Conservation (phyloP, 768 basidiomycete genomes). For the Rhodotorula babjevae region DNA sequence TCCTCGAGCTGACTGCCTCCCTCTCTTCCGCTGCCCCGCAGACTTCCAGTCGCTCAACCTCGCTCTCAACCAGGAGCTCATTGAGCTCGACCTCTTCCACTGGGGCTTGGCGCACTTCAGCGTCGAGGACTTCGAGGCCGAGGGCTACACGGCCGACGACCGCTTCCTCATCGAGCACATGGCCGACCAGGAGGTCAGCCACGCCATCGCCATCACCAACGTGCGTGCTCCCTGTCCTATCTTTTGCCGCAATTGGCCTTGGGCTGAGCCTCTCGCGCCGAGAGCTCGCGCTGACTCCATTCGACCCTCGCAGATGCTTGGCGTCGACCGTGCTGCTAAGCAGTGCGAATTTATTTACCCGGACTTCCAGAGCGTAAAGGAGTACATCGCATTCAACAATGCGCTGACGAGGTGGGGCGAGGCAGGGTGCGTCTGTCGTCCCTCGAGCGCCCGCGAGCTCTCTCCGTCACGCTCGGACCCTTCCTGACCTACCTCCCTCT, state of each 20-base stretch:
- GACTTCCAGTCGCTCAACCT: conserved; percentile 52
- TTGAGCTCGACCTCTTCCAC: conserved; percentile 57
- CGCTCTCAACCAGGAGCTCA: conserved; percentile 61
- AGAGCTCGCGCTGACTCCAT: conserved; percentile 17
- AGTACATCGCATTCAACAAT: conserved; percentile 61
- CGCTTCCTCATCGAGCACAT: conserved; percentile 59
- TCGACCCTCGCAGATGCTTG: conserved; percentile 21
- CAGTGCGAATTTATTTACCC: conserved; percentile 52
- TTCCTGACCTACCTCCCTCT: too few species aligned
- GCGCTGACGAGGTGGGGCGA: conserved; percentile 48
- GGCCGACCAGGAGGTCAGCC: conserved; percentile 61
- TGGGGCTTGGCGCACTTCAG: conserved; percentile 58
- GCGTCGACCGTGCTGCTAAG: conserved; percentile 50
- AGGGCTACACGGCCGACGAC: conserved; percentile 57
- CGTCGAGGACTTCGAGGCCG: conserved; percentile 56
- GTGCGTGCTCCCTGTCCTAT: conserved; percentile 49
- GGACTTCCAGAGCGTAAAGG: conserved; percentile 54
- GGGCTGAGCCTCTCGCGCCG: too few species aligned
- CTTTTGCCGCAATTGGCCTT: too few species aligned
- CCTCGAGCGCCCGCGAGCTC: conserved; percentile 49
- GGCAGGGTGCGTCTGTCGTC: conserved; percentile 59
- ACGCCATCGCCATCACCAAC: conserved; percentile 57
- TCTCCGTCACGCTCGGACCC: too few species aligned
- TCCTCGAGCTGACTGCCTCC: background rate
- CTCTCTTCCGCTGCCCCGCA: background rate